These are phyloP conservation scores for Talaromyces sp. DNA, from an alignment of 2,329 filamentous ascomycete species.

Conservation along the genomic window DNA sequence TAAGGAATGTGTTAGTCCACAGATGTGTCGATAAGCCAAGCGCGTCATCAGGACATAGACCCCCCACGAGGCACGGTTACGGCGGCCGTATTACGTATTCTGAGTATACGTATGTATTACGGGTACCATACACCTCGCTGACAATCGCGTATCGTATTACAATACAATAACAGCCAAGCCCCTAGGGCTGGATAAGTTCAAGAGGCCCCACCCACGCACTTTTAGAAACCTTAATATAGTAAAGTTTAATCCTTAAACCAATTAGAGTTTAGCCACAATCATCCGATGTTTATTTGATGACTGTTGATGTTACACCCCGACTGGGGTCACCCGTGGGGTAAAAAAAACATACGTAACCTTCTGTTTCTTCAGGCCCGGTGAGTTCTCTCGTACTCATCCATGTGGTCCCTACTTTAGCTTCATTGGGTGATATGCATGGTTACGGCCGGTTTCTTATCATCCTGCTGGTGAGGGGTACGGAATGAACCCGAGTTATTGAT, in stretches of 20 bases:
- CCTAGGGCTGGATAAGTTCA: background rate
- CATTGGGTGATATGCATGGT: background rate
- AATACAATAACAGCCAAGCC: background rate
- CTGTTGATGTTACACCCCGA: background rate
- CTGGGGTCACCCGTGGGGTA: slow-evolving; percentile 7
- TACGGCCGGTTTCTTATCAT: background rate
- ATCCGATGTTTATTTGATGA: background rate
- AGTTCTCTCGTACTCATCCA: background rate
- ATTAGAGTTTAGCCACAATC: slow-evolving; percentile 6
- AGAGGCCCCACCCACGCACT: background rate
- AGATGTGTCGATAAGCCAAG: background rate
- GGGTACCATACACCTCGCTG: background rate
- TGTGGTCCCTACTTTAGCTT: background rate
- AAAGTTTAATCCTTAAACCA: background rate
- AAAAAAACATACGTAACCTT: background rate
- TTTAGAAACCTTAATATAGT: background rate
- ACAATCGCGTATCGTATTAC: background rate
- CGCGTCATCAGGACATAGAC: background rate
- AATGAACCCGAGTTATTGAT: background rate
- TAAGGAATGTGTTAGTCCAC: background rate
- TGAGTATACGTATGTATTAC: background rate
- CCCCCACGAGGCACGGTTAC: background rate
- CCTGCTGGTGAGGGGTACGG: background rate
- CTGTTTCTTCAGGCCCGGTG: background rate
- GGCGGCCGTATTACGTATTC: background rate